Evolutionary conservation across 331 rosid species (phyloP).

Genomic region (Cucumis variabilis): DNA sequence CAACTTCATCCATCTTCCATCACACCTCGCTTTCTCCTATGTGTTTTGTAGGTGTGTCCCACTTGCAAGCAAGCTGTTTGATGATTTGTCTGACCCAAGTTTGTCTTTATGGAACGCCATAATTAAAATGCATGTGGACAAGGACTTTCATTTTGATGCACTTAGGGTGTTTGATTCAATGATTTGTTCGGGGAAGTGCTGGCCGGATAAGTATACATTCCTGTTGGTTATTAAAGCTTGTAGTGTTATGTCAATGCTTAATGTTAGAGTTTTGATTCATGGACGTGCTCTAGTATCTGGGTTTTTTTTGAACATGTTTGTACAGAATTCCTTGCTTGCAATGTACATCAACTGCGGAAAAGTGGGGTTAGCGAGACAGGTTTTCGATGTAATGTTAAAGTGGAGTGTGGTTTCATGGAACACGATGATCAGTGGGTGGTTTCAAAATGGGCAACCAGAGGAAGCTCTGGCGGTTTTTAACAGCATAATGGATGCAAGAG

Average conservation of each 20-base stretch:
- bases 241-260: conserved; percentile 53
- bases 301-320: conserved; percentile 51
- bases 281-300: conserved; percentile 59
- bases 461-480: conserved; percentile 61
- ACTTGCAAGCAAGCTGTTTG: conserved; percentile 70
- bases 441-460: conserved; percentile 53
- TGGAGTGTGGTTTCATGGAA: conserved; percentile 83
- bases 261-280: conserved; percentile 66
- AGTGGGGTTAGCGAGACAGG: conserved; percentile 52
- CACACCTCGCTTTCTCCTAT: conserved; percentile 56
- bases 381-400: conserved; percentile 68
- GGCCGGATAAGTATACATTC: conserved; percentile 69
- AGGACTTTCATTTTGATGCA: conserved; percentile 50
- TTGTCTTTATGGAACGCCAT: conserved; percentile 58
- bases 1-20: conserved; percentile 40
- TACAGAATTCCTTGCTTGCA: conserved; percentile 79
- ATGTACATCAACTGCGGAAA: conserved; percentile 81
- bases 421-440: conserved; percentile 74
- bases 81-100: conserved; percentile 50
- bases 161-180: conserved; percentile 61
- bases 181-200: conserved; percentile 47
- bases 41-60: conserved; percentile 56
- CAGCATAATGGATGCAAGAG: conserved; percentile 62
- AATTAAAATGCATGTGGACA: conserved; percentile 57
- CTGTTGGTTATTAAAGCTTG: conserved; percentile 77